Evolutionary conservation across 169 alveolate genomes (phyloP), one percentile per base, ranked within the genome.

Genomic region (Plasmodium malariae): DNA sequence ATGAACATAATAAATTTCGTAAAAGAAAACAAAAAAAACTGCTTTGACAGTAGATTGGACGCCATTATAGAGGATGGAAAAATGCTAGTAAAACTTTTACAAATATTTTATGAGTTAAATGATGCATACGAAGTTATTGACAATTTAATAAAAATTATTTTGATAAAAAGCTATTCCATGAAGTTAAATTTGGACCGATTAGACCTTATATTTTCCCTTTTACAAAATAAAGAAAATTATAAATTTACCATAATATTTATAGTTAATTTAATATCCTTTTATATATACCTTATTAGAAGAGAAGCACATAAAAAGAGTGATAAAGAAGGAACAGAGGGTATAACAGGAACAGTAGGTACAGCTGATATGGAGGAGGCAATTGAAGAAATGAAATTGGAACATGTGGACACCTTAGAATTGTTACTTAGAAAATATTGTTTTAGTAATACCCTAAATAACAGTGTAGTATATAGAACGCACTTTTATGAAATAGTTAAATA

Each of bases 181-280:
- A 63, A 28, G 28, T 37, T 78, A 28, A 45, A 78, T 78, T 43
- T 67, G 19, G 28, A 28, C 30, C 19, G 21, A 28, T 1, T 78
- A 17, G 89, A 62, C 7, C 3, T 12, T n/a, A 78, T 78, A 34
- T 78, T 62, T 78, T 12, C 12, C 24, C 28, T 21, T 32, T 24
- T 55, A 3, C 49, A 17, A 2, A 78, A 40, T 5, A 78, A 62
- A 11, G 34, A 78, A 6, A 78, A 62, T 65, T 49, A 78, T 45
- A 37, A 62, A 12, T 78, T 78, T 19, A 62, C 60, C 40, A 63
- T 78, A 24, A 62, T 78, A 19, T 21, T 54, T 21, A 63, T 78
- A 3, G 45, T 78, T 6, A 78, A 78, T 63, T 78, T 78, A 45
- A 45, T 78, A 63, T 78, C 89, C 0, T 78, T 43, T 34, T 78